Evolutionary conservation across 1,284 basidiomycete genomes (phyloP).

Genomic region (Inonotus obliquus): DNA sequence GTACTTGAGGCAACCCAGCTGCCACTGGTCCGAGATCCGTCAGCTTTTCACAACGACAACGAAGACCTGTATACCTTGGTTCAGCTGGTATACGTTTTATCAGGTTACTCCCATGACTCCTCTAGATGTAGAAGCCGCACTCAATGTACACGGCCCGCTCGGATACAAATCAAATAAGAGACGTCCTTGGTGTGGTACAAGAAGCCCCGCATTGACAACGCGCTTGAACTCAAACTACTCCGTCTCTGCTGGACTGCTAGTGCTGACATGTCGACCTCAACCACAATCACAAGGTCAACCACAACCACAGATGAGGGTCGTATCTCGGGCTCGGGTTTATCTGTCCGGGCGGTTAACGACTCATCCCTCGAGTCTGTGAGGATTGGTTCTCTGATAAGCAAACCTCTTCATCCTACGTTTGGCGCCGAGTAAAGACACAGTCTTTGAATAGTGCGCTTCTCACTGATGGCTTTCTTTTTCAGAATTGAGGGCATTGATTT

Average conservation of each 20-base stretch:
- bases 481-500: slow-evolving; percentile 23
- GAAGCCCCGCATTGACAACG: neutral
- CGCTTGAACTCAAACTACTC: neutral
- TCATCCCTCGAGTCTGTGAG: slow-evolving; percentile 6
- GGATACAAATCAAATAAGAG: neutral
- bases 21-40: no score
- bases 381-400: slow-evolving; percentile 22
- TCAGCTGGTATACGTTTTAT: neutral
- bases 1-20: no score
- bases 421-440: slow-evolving; percentile 21
- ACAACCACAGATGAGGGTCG: neutral
- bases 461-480: neutral
- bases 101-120: neutral
- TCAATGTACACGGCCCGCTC: neutral
- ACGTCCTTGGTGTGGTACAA: neutral
- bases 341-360: neutral
- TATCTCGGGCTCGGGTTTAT: neutral
- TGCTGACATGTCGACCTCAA: neutral
- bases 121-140: neutral
- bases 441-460: neutral
- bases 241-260: neutral
- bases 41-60: neutral
- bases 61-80: neutral
- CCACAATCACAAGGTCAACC: no score
- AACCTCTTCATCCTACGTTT: no score